Evolutionary conservation across 108 stramenopile species (phyloP).

Genomic region (Cyclotella sp.): DNA sequence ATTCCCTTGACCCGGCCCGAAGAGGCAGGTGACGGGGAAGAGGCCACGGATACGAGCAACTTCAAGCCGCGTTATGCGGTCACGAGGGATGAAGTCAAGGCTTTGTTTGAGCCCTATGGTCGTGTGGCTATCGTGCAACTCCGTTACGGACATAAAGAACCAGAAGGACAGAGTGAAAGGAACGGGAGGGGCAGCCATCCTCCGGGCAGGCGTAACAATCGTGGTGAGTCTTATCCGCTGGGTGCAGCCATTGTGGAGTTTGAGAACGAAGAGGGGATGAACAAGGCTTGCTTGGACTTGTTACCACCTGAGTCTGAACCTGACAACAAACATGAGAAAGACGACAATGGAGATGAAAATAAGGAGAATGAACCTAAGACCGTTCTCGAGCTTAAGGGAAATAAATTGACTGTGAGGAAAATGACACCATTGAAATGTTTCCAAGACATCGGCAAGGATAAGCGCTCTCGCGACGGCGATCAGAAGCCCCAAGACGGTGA

Average conservation of each 20-base stretch:
- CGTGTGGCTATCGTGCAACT: constrained; percentile 74
- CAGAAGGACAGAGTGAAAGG: constrained; percentile 10
- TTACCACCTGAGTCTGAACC: constrained; percentile 28
- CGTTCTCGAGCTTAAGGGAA: constrained; percentile 50
- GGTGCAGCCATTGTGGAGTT: constrained; percentile 89
- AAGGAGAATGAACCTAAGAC: constrained; percentile 15
- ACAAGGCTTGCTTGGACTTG: constrained; percentile 82
- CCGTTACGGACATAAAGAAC: constrained; percentile 33
- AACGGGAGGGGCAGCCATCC: constrained; percentile 31
- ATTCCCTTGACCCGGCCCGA: constrained; percentile 63
- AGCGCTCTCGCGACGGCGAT: constrained; percentile 33
- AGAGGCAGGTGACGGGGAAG: constrained; percentile 37
- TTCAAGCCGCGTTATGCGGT: constrained; percentile 56
- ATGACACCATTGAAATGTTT: constrained; percentile 39
- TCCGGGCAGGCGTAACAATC: constrained; percentile 13
- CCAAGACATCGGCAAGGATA: constrained; percentile 19
- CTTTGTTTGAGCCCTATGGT: constrained; percentile 75
- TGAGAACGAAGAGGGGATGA: constrained; percentile 67
- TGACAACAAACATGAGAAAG: constrained; percentile 16
- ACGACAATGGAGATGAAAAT: constrained; percentile 6
- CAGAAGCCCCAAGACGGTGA: constrained; percentile 46
- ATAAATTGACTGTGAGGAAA: constrained; percentile 36
- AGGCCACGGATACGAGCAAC: constrained; percentile 13
- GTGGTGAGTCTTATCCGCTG: constrained; percentile 46
- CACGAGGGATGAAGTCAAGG: constrained; percentile 71